These are phyloP conservation scores for Saccharomycopsis synnaedendra DNA, from an alignment of 805 yeast species.

Conservation along the genomic window DNA sequence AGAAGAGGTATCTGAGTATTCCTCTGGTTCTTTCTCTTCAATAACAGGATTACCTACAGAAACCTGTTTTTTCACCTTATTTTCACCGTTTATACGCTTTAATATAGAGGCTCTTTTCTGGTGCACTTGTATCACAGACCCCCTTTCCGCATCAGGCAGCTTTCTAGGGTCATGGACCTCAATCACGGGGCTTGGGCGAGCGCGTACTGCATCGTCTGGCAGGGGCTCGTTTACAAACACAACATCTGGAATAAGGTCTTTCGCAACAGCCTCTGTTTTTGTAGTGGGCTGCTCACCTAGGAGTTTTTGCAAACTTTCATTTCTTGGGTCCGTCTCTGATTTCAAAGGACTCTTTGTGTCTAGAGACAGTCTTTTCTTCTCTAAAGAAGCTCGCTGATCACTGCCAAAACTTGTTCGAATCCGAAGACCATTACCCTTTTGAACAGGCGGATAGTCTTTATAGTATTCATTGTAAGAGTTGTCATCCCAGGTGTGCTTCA, in stretches of 20 bases:
- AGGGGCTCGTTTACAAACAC: too few relatives aligned
- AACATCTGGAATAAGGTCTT: too few relatives aligned
- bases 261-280: too few relatives aligned
- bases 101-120: neutral
- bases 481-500: conserved; percentile 7
- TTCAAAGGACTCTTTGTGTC: too few relatives aligned
- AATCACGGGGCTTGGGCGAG: too few relatives aligned
- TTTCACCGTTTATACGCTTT: neutral
- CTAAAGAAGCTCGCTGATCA: conserved; percentile 7
- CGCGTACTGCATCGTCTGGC: too few relatives aligned
- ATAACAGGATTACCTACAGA: neutral
- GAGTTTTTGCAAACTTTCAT: too few relatives aligned
- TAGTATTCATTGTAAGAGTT: neutral
- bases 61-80: neutral
- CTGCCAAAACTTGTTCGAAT: neutral
- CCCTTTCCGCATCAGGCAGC: too few relatives aligned
- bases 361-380: neutral
- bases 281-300: too few relatives aligned
- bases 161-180: too few relatives aligned
- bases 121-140: too few relatives aligned
- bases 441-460: neutral
- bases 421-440: neutral
- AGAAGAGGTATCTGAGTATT: conserved; percentile 3
- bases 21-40: neutral
- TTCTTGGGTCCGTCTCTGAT: too few relatives aligned